Evolutionary conservation across 1,139 yeast genomes (phyloP), one percentile per base, ranked within the genome.

Genomic region (Tardiomyces blankii): DNA sequence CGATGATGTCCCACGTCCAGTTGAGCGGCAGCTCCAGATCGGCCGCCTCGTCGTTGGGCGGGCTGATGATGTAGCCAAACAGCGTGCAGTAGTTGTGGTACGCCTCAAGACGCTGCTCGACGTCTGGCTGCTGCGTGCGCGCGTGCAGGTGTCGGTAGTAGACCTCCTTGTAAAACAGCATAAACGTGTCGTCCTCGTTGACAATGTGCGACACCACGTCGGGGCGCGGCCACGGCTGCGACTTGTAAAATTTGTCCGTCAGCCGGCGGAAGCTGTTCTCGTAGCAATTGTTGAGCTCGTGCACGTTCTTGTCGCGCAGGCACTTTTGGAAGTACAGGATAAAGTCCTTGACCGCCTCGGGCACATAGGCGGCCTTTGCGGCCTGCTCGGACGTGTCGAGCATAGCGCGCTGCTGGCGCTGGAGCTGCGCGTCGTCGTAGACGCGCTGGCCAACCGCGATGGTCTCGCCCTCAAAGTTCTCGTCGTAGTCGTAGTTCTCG

Each of bases 1-100:
- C 77, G 51, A 72, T 64, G 49, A 72, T 70, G 47, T 72, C 76
- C 76, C 76, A 72, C 30, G 70, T 62, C 76, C 76, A 72, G 54
- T 68, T 64, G 49, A 63, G 64, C 43, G 77, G 76, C 42, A 72
- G 56, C 54, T 72, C 76, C 45, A 70, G 62, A 42, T 66, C 66
- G 18, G 65, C 68, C 28, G 74, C 73, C 23, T 65, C 68, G 46
- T 66, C 68, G 40, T 65, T 60, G 35, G 35, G 35, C 35, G 35
- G 35, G 59, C 69, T 70, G 51, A 72, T 61, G 45, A 72, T 63
- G 50, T 65, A 58, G 57, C 70, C 70, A 63, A 72, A 72, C 52
- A 71, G 59, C 51, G 67, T 67, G 57, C 76, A 72, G 59, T 72
- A 72, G 59, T 72, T 72, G 58, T 69, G 69, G 58, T 69, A 72